phyloP scores from a whole-genome alignment of 768 basidiomycete species.

The Tulasnella sp. region DNA sequence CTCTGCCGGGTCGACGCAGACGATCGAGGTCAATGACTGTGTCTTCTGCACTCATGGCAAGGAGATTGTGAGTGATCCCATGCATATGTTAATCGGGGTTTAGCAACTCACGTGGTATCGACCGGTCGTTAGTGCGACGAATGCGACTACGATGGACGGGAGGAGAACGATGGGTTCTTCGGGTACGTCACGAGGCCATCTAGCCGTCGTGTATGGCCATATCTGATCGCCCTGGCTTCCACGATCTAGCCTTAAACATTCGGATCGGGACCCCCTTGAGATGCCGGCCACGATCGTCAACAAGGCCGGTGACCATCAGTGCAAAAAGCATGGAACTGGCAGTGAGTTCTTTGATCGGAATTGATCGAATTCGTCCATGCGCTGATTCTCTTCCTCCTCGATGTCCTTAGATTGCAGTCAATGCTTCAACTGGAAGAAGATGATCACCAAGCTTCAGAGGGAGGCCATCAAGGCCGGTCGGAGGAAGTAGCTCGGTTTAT shows the following conservation, averaged over 20 bases:
- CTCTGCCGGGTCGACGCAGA: constrained; percentile 19
- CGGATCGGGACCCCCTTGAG: constrained; percentile 57
- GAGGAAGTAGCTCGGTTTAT: no score
- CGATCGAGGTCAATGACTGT: constrained; percentile 71
- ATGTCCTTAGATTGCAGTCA: constrained; percentile 43
- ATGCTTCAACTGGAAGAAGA: constrained; percentile 81
- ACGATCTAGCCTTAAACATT: constrained; percentile 43
- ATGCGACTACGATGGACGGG: constrained; percentile 62
- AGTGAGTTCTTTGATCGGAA: constrained; percentile 33
- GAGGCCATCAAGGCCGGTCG: constrained; percentile 55
- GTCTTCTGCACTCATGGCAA: constrained; percentile 73
- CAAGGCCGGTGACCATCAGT: constrained; percentile 69
- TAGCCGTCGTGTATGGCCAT: no score
- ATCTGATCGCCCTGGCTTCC: no score
- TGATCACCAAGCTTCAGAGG: constrained; percentile 49
- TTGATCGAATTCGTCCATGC: not conserved
- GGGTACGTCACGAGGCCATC: constrained; percentile 35
- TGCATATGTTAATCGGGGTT: not conserved
- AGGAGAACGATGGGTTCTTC: constrained; percentile 76
- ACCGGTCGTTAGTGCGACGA: constrained; percentile 42
- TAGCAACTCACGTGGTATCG: not conserved
- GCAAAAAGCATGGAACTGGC: constrained; percentile 69
- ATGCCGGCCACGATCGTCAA: constrained; percentile 49
- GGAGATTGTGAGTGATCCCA: constrained; percentile 55
- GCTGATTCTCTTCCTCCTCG: no score